Percentiles rank a stretch among this genome's conserved stretches.
Evolutionary conservation across 257 asterid species (phyloP).

Genomic region (Nicotiana sylvestris): DNA sequence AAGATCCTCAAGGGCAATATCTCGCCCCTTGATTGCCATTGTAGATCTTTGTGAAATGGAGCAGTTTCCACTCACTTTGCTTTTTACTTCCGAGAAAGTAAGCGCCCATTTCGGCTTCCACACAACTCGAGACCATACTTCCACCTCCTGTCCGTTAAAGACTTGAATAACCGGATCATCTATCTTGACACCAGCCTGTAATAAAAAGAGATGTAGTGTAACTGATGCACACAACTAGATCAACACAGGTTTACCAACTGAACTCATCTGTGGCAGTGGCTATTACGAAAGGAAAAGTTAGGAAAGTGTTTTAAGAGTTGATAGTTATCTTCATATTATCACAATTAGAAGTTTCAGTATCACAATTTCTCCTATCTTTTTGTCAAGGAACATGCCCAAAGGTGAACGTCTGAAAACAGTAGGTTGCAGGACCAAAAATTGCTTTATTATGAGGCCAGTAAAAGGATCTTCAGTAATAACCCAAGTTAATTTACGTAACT

Average conservation of each 20-base stretch:
- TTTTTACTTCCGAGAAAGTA: conserved; percentile 65
- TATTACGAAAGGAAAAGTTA: background rate
- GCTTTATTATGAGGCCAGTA: background rate
- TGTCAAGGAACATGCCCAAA: background rate
- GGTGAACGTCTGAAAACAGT: background rate
- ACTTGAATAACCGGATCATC: conserved; percentile 57
- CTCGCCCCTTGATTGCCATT: conserved; percentile 60
- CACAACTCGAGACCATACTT: conserved; percentile 87
- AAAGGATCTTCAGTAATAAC: background rate
- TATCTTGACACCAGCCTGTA: conserved; percentile 84
- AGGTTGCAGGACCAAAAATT: background rate
- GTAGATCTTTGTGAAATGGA: conserved; percentile 68
- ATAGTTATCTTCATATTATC: background rate
- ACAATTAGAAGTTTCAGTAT: background rate
- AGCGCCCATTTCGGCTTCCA: conserved; percentile 98
- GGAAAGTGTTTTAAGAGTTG: background rate
- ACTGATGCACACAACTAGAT: background rate
- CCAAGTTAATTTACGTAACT: background rate
- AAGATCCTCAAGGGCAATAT: conserved; percentile 57
- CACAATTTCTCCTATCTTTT: background rate
- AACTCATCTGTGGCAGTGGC: background rate
- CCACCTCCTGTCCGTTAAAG: conserved; percentile 89
- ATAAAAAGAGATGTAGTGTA: conserved; percentile 9
- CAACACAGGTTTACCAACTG: background rate
- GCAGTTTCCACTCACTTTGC: conserved; percentile 57